Percentiles rank a stretch among this genome's conserved stretches.
phyloP scores from a whole-genome alignment of 2,329 filamentous ascomycete genomes.

The Scedosporium boydii region DNA sequence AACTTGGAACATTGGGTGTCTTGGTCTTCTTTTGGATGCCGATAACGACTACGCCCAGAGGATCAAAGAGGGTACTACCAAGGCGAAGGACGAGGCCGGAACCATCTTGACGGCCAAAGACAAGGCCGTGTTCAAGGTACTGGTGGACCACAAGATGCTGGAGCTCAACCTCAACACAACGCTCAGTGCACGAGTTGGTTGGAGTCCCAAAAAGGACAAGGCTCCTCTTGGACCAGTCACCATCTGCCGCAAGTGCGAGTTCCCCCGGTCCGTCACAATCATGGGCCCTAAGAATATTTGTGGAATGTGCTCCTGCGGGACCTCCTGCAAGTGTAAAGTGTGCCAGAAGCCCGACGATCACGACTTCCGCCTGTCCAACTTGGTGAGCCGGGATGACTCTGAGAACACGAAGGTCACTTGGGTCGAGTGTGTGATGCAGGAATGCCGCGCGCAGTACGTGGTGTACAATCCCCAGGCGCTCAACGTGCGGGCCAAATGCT shows the following conservation, averaged over 20 bases:
- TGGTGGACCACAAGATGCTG: constrained; percentile 36
- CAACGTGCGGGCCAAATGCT: constrained; percentile 36
- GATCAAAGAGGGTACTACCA: constrained; percentile 13
- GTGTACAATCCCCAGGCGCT: constrained; percentile 33
- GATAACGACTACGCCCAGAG: constrained; percentile 25
- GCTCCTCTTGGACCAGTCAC: constrained; percentile 31
- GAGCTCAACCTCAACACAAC: constrained; percentile 35
- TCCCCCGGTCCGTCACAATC: constrained; percentile 38
- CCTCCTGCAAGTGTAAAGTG: constrained; percentile 12
- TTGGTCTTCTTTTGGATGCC: constrained; percentile 36
- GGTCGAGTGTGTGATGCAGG: constrained; percentile 34
- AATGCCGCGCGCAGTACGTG: constrained; percentile 39
- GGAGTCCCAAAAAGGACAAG: constrained; percentile 34
- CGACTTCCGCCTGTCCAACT: constrained; percentile 12
- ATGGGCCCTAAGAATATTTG: constrained; percentile 31
- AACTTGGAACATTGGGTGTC: constrained; percentile 37
- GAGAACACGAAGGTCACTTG: constrained; percentile 26
- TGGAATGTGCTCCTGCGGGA: constrained; percentile 26
- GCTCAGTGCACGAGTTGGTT: constrained; percentile 31
- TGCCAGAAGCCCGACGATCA: constrained; percentile 16
- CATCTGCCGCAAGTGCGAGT: constrained; percentile 29
- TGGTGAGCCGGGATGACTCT: constrained; percentile 22
- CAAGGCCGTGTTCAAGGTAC: constrained; percentile 29
- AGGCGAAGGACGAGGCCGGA: constrained; percentile 25
- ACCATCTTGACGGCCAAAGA: constrained; percentile 25